phyloP scores from a whole-genome alignment of 768 basidiomycete genomes.

The Pleurotus ostreatus region DNA sequence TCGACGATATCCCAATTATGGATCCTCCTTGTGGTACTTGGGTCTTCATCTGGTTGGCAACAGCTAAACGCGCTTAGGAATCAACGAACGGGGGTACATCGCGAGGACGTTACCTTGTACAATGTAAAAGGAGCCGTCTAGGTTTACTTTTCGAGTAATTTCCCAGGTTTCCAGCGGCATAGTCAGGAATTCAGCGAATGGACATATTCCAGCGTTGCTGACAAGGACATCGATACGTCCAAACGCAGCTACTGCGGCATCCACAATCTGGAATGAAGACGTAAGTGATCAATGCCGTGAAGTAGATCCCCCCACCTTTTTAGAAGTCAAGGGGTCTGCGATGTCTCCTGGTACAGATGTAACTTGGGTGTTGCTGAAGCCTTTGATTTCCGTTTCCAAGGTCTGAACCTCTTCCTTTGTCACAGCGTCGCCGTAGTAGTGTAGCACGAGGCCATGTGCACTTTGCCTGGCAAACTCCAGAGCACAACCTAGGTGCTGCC shows the following conservation, averaged over 20 bases:
- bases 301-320: slow-evolving; percentile 33
- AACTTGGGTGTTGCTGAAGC: slow-evolving; percentile 28
- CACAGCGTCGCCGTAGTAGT: slow-evolving; percentile 60
- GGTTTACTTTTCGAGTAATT: slow-evolving; percentile 63
- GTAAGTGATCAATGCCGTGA: neutral
- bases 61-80: slow-evolving; percentile 34
- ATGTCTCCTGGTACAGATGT: slow-evolving; percentile 65
- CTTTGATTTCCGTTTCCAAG: slow-evolving; percentile 44
- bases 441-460: slow-evolving; percentile 58
- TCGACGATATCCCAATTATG: slow-evolving; percentile 75
- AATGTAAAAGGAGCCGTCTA: slow-evolving; percentile 73
- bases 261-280: slow-evolving; percentile 49
- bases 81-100: neutral
- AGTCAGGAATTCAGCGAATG: slow-evolving; percentile 70
- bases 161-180: slow-evolving; percentile 65
- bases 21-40: slow-evolving; percentile 69
- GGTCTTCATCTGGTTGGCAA: slow-evolving; percentile 69
- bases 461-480: slow-evolving; percentile 63
- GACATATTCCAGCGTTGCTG: slow-evolving; percentile 63
- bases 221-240: slow-evolving; percentile 55
- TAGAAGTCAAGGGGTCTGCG: slow-evolving; percentile 48
- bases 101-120: slow-evolving; percentile 43
- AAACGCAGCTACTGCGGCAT: slow-evolving; percentile 53
- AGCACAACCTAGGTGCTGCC: slow-evolving; percentile 29
- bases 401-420: slow-evolving; percentile 45